Evolutionary conservation across 2,329 filamentous ascomycete genomes (phyloP), one percentile per base, ranked within the genome.

Genomic region (Cladosporium phlei): DNA sequence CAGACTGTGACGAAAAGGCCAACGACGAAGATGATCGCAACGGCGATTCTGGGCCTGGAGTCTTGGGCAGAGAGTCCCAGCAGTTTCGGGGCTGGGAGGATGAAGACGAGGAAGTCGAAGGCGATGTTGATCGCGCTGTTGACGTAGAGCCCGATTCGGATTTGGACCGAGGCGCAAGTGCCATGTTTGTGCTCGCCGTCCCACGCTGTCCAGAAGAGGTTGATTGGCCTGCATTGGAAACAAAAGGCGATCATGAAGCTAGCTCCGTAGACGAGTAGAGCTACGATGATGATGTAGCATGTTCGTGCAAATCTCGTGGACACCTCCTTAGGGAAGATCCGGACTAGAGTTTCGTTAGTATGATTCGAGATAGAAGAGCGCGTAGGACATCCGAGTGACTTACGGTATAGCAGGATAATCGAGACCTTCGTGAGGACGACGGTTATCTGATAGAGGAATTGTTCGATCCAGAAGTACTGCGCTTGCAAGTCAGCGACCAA

Each of bases 1-100:
- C 55, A 57, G 16, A 45, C 33, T 2, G 53, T 55, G 46, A 52
- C 53, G 44, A 55, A 55, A n/a, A 55, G 38, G 16, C 53, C 52
- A 22, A 54, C 35, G 22, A 51, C 40, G 12, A 39, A 29, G 5
- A 19, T 39, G 16, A 39, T 28, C 4, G 29, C 25, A 7, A 21
- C 37, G 6, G 24, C 25, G 17, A 39, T 12, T 7, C 29, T 39
- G 7, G 24, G 37, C 9, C 25, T 21, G 6, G 16, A 28, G 37
- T 39, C 25, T 27, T 19, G 25, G 16, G 29, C 37, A 20, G 27
- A 17, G 2, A 39, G 17, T 25, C 29, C 29, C 3, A 29, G 7
- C 6, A 39, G 37, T 11, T 17, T 29, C 10, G 37, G 37, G 10
- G 21, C 25, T 1, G 37, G 37, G 20, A 39, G 25, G 25, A 39